Percentiles rank a stretch among this genome's conserved stretches.
These are phyloP conservation scores for Smittium culicis DNA, from an alignment of 371 early-diverging fungal genomes.

Conservation along the genomic window DNA sequence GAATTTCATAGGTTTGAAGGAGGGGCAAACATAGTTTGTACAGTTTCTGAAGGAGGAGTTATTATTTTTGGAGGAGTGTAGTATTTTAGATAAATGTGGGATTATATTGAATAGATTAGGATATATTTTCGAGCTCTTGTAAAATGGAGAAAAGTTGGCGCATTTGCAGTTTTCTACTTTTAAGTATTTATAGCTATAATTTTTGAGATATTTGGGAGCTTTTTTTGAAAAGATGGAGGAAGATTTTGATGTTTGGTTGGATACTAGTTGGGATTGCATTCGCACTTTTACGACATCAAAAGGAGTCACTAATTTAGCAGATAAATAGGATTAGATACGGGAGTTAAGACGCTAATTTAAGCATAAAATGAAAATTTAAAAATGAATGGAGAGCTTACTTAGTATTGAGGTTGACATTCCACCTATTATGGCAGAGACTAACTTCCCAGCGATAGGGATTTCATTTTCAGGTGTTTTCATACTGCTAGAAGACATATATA, in stretches of 20 bases:
- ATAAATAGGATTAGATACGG: too few species aligned
- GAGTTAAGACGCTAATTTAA: too few species aligned
- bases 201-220: too few species aligned
- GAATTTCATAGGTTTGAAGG: too few species aligned
- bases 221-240: conserved; percentile 17
- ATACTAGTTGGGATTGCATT: conserved; percentile 57
- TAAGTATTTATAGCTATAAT: too few species aligned
- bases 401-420: conserved; percentile 53
- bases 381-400: too few species aligned
- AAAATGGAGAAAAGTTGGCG: conserved; percentile 9
- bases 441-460: conserved; percentile 28
- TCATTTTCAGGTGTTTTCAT: not conserved
- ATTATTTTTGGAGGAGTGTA: not conserved
- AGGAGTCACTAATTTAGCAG: conserved; percentile 68
- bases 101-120: not conserved
- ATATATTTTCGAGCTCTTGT: conserved; percentile 1
- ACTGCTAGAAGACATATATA: too few species aligned
- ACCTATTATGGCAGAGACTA: conserved; percentile 62
- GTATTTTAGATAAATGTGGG: not conserved
- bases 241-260: conserved; percentile 18
- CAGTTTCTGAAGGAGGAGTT: not conserved
- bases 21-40: conserved; percentile 11
- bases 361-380: too few species aligned
- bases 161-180: conserved; percentile 13
- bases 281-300: conserved; percentile 88